Evolutionary conservation across 2,329 filamentous ascomycete species (phyloP).

Genomic region (Cladosporium oxysporum): DNA sequence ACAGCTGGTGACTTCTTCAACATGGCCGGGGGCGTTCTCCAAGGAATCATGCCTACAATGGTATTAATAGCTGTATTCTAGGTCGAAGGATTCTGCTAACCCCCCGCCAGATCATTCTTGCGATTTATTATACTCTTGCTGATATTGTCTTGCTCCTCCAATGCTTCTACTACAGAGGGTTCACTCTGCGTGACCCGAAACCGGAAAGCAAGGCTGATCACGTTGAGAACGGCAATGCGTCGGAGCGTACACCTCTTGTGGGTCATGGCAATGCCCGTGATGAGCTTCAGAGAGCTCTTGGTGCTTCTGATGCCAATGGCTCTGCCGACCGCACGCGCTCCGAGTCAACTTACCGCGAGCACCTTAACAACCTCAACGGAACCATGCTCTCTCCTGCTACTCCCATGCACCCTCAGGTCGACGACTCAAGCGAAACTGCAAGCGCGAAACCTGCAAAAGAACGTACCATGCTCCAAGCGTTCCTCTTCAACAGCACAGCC

Average conservation of each 20-base stretch:
- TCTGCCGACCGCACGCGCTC: constrained; percentile 33
- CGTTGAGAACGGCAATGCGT: constrained; percentile 30
- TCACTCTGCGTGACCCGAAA: constrained; percentile 75
- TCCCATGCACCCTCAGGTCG: constrained; percentile 65
- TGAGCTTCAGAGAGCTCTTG: constrained; percentile 26
- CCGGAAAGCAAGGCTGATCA: constrained; percentile 26
- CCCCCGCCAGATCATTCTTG: constrained; percentile 69
- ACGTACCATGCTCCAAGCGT: constrained; percentile 47
- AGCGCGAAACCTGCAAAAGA: constrained; percentile 43
- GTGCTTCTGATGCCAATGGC: constrained; percentile 30
- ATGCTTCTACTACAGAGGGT: constrained; percentile 94
- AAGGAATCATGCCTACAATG: constrained; percentile 93
- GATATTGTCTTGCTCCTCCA: constrained; percentile 86
- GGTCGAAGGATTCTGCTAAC: constrained; percentile 2
- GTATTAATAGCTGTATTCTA: constrained; percentile 40
- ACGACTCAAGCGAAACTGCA: constrained; percentile 34
- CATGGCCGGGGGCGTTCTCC: constrained; percentile 85
- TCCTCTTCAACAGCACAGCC: constrained; percentile 73
- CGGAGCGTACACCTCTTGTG: constrained; percentile 40
- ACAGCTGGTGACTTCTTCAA: constrained; percentile 89
- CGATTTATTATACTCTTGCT: constrained; percentile 88
- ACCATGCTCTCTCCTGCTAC: constrained; percentile 78
- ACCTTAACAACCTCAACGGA: constrained; percentile 60
- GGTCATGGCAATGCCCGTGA: constrained; percentile 33
- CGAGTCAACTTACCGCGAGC: constrained; percentile 47